A percentile compares a stretch with the other conserved stretches of the same genome.
Conservation (phyloP, 495 filamentous ascomycete genomes). For the Wilcoxina mikolae region DNA sequence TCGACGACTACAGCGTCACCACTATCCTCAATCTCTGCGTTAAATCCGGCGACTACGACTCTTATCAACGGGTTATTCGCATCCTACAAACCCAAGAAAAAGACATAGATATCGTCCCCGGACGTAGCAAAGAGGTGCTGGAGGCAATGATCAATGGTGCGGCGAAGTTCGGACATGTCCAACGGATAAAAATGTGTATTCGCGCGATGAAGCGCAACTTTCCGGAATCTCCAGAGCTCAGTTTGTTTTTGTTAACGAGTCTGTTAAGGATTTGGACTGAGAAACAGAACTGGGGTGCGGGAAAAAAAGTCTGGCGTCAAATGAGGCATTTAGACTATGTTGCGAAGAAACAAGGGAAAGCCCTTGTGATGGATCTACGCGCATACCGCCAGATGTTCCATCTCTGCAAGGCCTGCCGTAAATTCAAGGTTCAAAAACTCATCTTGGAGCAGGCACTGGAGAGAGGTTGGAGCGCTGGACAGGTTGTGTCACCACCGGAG, state of each 20-base stretch:
- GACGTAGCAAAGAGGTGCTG: conserved; percentile 6
- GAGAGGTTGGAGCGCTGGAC: conserved; percentile 12
- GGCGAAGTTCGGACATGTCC: conserved; percentile 17
- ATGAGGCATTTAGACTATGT: neutral
- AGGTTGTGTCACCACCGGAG: neutral
- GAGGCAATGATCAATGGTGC: conserved; percentile 20
- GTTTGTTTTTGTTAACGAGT: conserved; percentile 13
- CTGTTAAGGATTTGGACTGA: conserved; percentile 20
- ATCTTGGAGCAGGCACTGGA: conserved; percentile 8
- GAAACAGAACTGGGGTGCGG: conserved; percentile 15
- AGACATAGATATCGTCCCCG: neutral
- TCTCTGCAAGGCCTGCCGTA: conserved; percentile 15
- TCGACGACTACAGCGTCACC: conserved; percentile 20
- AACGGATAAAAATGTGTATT: conserved; percentile 8
- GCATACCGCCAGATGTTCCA: conserved; percentile 19
- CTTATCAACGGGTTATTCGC: conserved; percentile 14
- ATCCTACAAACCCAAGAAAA: conserved; percentile 7
- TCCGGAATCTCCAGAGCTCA: conserved; percentile 10
- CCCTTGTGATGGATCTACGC: conserved; percentile 5
- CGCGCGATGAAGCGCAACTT: conserved; percentile 17
- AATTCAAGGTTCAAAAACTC: neutral
- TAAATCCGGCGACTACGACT: conserved; percentile 17
- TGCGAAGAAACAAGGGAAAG: neutral
- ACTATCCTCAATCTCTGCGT: conserved; percentile 22
- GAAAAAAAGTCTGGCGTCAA: conserved; percentile 8